Conservation (phyloP, 257 asterid genomes). For the Henckelia pumila region DNA sequence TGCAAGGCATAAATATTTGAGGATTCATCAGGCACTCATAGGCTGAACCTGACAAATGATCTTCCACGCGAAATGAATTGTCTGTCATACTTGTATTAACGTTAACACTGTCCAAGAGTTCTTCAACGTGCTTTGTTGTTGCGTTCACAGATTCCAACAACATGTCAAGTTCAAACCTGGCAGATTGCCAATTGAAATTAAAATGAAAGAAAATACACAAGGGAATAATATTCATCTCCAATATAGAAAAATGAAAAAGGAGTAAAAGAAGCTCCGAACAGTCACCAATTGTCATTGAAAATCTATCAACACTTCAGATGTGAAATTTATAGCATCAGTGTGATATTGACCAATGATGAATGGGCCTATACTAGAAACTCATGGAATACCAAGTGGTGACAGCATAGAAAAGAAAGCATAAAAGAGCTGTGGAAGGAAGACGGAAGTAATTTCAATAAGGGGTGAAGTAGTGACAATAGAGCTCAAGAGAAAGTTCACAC, state of each 20-base stretch:
- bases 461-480: constrained; percentile 18
- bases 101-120: constrained; percentile 61
- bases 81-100: constrained; percentile 44
- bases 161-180: constrained; percentile 99
- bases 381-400: constrained; percentile 17
- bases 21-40: constrained; percentile 28
- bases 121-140: constrained; percentile 81
- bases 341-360: constrained; percentile 10
- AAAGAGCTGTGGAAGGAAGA: constrained; percentile 15
- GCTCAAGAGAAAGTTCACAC: constrained; percentile 36
- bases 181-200: constrained; percentile 33
- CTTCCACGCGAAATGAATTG: constrained; percentile 59
- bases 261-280: constrained; percentile 16
- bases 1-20: constrained; percentile 26
- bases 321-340: constrained; percentile 8
- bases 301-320: constrained; percentile 5
- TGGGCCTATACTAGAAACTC: constrained; percentile 2
- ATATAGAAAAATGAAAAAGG: constrained; percentile 10
- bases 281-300: constrained; percentile 6
- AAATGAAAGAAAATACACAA: constrained; percentile 9
- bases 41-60: constrained; percentile 67
- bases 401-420: constrained; percentile 4
- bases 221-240: constrained; percentile 19
- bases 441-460: constrained; percentile 15
- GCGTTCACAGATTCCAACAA: constrained; percentile 78